Percentiles rank a stretch among this genome's conserved stretches.
phyloP scores from a whole-genome alignment of 164 flowering plant species.

The Aristolochia contorta region DNA sequence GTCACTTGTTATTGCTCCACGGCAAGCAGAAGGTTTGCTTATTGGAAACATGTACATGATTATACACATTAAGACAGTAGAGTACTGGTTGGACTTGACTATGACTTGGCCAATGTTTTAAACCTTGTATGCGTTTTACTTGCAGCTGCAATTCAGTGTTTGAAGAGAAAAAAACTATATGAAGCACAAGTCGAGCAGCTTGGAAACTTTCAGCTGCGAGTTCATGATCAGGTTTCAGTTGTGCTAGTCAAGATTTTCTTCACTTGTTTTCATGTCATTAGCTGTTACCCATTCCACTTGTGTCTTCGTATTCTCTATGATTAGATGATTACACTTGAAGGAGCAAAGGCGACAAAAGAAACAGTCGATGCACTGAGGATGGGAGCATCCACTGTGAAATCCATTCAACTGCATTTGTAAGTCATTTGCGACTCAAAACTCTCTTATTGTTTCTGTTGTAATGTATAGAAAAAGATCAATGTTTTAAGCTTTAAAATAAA shows the following conservation, averaged over 20 bases:
- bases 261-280: not conserved
- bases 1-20: not conserved
- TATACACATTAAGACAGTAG: not conserved
- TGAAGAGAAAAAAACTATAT: constrained; percentile 9
- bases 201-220: constrained; percentile 4
- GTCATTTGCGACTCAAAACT: not conserved
- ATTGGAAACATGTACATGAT: too few species aligned
- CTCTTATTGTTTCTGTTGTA: not conserved
- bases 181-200: constrained; percentile 7
- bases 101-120: not conserved
- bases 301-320: not conserved
- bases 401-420: constrained; percentile 4
- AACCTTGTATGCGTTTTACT: not conserved
- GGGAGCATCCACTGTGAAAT: constrained; percentile 5
- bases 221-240: constrained; percentile 11
- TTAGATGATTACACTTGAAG: constrained; percentile 8
- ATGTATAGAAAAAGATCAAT: not conserved
- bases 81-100: not conserved
- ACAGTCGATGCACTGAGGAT: constrained; percentile 9
- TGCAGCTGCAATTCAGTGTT: constrained; percentile 11
- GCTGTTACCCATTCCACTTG: not conserved
- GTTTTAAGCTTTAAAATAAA: not conserved
- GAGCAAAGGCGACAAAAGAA: constrained; percentile 7
- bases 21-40: too few species aligned
- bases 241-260: not conserved